phyloP scores from a whole-genome alignment of 495 filamentous ascomycete species.

The Hypoxylon perforatum region DNA sequence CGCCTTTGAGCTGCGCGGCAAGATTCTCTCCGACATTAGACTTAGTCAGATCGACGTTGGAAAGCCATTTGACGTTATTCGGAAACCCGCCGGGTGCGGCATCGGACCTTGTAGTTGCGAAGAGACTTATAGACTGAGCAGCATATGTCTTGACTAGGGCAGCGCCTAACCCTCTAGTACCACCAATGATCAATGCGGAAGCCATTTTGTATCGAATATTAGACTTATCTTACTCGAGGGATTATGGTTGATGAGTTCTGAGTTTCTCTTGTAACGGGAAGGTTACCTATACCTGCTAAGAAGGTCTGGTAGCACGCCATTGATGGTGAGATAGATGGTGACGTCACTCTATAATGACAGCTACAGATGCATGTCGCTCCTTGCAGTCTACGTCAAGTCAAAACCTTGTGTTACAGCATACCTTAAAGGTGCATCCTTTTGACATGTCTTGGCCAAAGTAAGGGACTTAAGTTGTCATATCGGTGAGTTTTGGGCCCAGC shows the following conservation, averaged over 20 bases:
- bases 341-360: slow-evolving; percentile 23
- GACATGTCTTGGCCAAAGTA: no score
- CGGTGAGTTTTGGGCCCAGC: no score
- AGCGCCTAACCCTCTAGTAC: slow-evolving; percentile 73
- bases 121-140: slow-evolving; percentile 60
- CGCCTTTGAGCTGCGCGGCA: slow-evolving; percentile 54
- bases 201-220: slow-evolving; percentile 15
- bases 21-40: slow-evolving; percentile 53
- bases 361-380: background rate
- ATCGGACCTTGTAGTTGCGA: slow-evolving; percentile 67
- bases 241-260: background rate
- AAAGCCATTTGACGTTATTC: slow-evolving; percentile 43
- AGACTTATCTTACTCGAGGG: background rate
- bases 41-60: slow-evolving; percentile 56
- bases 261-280: background rate
- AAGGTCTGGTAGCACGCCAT: slow-evolving; percentile 32
- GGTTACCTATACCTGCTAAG: background rate
- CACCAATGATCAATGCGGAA: slow-evolving; percentile 69
- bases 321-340: slow-evolving; percentile 23
- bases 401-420: background rate
- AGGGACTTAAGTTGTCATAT: no score
- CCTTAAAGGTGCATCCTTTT: background rate
- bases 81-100: slow-evolving; percentile 46
- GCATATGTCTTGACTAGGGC: slow-evolving; percentile 70
- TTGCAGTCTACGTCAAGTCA: background rate